Evolutionary conservation across 2,329 filamentous ascomycete genomes (phyloP).

Genomic region (Pseudogymnoascus sp.): DNA sequence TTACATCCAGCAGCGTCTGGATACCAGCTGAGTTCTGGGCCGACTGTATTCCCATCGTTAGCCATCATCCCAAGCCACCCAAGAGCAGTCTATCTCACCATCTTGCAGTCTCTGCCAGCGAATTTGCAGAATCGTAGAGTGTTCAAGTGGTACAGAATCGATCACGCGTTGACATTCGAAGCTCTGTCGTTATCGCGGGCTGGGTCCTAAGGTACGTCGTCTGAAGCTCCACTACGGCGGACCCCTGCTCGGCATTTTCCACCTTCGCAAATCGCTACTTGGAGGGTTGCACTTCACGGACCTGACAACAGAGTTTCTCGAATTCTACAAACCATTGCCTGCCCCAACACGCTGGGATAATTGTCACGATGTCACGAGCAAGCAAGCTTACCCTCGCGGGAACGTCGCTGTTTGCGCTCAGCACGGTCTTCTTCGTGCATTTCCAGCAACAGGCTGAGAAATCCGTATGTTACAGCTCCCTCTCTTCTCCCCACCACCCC

Average conservation of each 20-base stretch:
- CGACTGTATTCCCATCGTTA: conserved; percentile 50
- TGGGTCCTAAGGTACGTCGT: conserved; percentile 13
- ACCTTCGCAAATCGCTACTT: conserved; percentile 8
- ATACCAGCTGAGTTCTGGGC: conserved; percentile 98
- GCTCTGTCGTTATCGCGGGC: conserved; percentile 6
- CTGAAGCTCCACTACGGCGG: conserved; percentile 17
- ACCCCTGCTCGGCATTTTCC: conserved; percentile 23
- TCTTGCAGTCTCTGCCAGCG: not conserved
- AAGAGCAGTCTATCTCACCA: not conserved
- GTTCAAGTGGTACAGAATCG: conserved; percentile 17
- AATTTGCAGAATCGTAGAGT: conserved; percentile 13
- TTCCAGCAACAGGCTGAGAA: conserved; percentile 80
- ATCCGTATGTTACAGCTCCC: conserved; percentile 49
- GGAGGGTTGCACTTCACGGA: conserved; percentile 3
- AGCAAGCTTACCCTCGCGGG: conserved; percentile 78
- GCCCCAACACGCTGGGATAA: not conserved
- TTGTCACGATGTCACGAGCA: conserved; percentile 68
- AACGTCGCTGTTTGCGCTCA: conserved; percentile 68
- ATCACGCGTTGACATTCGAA: conserved; percentile 12
- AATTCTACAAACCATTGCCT: not conserved
- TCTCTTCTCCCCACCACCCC: not conserved
- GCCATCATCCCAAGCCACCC: not conserved
- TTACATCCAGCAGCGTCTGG: conserved; percentile 96
- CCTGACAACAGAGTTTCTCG: not conserved
- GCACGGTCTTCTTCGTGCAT: conserved; percentile 80